These are phyloP conservation scores for Monosporascus sp. DNA, from an alignment of 2,329 filamentous ascomycete genomes.

Conservation along the genomic window DNA sequence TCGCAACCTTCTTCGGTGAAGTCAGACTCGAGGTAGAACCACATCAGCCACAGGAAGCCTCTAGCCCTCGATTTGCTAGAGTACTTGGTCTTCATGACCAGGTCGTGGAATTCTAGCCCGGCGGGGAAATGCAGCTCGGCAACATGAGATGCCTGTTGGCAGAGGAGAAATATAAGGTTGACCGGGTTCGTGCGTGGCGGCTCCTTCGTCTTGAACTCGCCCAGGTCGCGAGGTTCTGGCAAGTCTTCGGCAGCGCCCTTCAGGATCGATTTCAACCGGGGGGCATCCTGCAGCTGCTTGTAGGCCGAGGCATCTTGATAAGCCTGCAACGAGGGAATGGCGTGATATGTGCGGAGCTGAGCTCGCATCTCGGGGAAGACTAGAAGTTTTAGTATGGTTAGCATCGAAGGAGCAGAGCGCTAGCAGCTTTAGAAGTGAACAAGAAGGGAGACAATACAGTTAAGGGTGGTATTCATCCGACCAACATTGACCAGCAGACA, in stretches of 20 bases:
- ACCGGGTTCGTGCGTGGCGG: slow-evolving; percentile 87
- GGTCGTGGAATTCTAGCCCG: slow-evolving; percentile 86
- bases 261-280: slow-evolving; percentile 90
- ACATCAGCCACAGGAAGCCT: slow-evolving; percentile 96
- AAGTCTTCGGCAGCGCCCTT: slow-evolving; percentile 94
- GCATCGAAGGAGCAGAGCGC: not conserved
- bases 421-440: not conserved
- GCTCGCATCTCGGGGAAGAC: slow-evolving; percentile 99
- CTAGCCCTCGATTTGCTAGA: slow-evolving; percentile 77
- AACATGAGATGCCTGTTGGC: slow-evolving; percentile 82
- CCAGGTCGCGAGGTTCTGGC: slow-evolving; percentile 74
- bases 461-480: slow-evolving; percentile 97
- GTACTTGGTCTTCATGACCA: slow-evolving; percentile 84
- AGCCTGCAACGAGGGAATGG: slow-evolving; percentile 92
- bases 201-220: slow-evolving; percentile 66
- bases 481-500: slow-evolving; percentile 96
- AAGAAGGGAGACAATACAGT: slow-evolving; percentile 58
- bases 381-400: slow-evolving; percentile 14
- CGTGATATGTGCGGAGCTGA: slow-evolving; percentile 94
- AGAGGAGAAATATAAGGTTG: slow-evolving; percentile 93
- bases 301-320: slow-evolving; percentile 93
- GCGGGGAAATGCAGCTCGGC: slow-evolving; percentile 88
- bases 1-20: slow-evolving; percentile 83
- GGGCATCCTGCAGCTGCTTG: slow-evolving; percentile 96
- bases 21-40: slow-evolving; percentile 97